Conservation (phyloP, 805 yeast species). For the Saccharomycopsis sp. region DNA sequence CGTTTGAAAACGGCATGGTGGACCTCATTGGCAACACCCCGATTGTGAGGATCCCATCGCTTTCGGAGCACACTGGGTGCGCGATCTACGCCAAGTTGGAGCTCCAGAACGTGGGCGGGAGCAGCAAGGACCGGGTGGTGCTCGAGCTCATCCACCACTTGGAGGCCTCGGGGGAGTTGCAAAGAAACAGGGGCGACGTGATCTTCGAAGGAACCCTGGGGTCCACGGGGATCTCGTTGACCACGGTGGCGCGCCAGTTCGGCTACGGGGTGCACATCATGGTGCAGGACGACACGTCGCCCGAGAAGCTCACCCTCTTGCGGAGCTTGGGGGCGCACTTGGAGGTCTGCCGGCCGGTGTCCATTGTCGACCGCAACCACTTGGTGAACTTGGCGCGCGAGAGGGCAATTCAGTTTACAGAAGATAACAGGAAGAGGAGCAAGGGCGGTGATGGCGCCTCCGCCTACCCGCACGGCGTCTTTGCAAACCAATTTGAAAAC, state of each 20-base stretch:
- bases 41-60: slow-evolving; percentile 59
- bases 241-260: slow-evolving; percentile 76
- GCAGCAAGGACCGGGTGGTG: slow-evolving; percentile 94
- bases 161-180: slow-evolving; percentile 48
- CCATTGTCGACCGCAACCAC: slow-evolving; percentile 88
- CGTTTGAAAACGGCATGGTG: slow-evolving; percentile 44
- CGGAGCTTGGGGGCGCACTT: slow-evolving; percentile 71
- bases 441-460: no score
- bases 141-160: slow-evolving; percentile 67
- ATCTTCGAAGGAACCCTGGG: slow-evolving; percentile 96
- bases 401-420: slow-evolving; percentile 44
- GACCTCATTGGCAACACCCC: slow-evolving; percentile 91
- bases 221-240: slow-evolving; percentile 91
- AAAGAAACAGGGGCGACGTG: slow-evolving; percentile 56
- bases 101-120: slow-evolving; percentile 83
- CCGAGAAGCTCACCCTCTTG: slow-evolving; percentile 68
- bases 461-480: slow-evolving; percentile 49
- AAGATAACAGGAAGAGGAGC: no score
- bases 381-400: slow-evolving; percentile 81
- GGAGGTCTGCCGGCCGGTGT: slow-evolving; percentile 86
- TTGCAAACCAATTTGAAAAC: slow-evolving; percentile 94
- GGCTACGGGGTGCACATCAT: slow-evolving; percentile 93
- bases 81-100: slow-evolving; percentile 83
- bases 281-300: slow-evolving; percentile 86
- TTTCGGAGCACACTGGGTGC: slow-evolving; percentile 67